Conservation (phyloP, 1,284 basidiomycete genomes). For the Tylopilus sp. region DNA sequence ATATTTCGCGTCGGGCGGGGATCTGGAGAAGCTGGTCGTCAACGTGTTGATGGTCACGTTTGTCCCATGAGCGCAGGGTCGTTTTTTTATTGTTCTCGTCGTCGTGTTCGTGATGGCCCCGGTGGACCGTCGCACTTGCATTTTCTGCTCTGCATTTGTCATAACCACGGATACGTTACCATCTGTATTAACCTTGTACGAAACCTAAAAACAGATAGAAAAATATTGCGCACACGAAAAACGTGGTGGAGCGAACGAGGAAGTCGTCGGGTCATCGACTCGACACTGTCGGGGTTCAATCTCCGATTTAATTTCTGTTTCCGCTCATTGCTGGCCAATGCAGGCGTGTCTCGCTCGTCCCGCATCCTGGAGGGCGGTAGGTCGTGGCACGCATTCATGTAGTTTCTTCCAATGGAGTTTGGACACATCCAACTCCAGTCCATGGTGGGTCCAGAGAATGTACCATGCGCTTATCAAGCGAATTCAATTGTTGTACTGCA, state of each 20-base stretch:
- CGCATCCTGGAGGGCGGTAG: too few species aligned
- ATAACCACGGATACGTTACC: conserved; percentile 11
- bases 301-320: conserved; percentile 9
- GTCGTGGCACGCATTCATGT: too few species aligned
- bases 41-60: conserved; percentile 69
- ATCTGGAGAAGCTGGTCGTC: conserved; percentile 69
- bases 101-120: neutral
- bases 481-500: neutral
- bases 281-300: neutral
- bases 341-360: too few species aligned
- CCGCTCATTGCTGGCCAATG: too few species aligned
- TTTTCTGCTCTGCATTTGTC: neutral
- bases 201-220: conserved; percentile 10
- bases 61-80: conserved; percentile 38
- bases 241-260: neutral
- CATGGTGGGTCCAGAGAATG: too few species aligned
- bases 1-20: conserved; percentile 62
- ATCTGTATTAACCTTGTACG: conserved; percentile 14
- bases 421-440: too few species aligned
- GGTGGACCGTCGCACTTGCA: neutral
- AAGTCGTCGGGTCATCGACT: too few species aligned
- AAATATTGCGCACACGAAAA: neutral
- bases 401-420: too few species aligned
- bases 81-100: neutral
- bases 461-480: too few species aligned